Percentiles rank a stretch among this genome's conserved stretches.
Conservation (phyloP, 1,284 basidiomycete species). For the Ganoderma resinaceum region DNA sequence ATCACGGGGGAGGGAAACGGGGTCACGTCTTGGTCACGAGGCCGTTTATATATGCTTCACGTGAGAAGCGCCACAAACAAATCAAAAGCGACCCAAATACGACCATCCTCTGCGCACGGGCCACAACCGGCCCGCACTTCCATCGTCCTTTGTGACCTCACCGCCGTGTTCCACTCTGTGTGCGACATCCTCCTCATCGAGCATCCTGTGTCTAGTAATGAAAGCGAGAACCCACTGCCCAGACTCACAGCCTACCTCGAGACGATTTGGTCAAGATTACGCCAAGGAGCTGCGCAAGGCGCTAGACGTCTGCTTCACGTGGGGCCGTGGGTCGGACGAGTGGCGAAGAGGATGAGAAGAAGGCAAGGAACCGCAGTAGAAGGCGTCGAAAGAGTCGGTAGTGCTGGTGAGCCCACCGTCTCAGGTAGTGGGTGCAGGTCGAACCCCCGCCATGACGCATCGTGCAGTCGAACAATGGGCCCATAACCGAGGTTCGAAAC, state of each 20-base stretch:
- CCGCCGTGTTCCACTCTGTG: not conserved
- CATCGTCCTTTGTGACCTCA: not conserved
- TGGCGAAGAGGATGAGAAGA: not conserved
- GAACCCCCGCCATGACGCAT: not conserved
- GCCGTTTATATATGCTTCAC: conserved; percentile 42
- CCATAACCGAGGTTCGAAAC: not conserved
- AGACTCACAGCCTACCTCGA: not conserved
- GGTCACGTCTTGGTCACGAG: conserved; percentile 44
- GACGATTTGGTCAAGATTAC: not conserved
- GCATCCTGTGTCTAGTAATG: not conserved
- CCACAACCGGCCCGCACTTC: conserved; percentile 18
- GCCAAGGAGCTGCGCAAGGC: not conserved
- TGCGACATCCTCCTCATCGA: not conserved
- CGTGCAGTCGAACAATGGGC: not conserved
- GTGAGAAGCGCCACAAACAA: conserved; percentile 40
- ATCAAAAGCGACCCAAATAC: conserved; percentile 36
- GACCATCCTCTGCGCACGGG: conserved; percentile 33
- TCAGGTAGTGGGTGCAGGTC: not conserved
- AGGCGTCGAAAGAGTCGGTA: not conserved
- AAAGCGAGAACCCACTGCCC: not conserved
- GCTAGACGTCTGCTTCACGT: not conserved
- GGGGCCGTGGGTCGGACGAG: not conserved
- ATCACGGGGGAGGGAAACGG: conserved; percentile 45
- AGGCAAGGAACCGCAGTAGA: not conserved
- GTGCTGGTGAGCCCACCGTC: not conserved